These are phyloP conservation scores for Brassica balearica DNA, from an alignment of 441 rosid species.

Conservation along the genomic window DNA sequence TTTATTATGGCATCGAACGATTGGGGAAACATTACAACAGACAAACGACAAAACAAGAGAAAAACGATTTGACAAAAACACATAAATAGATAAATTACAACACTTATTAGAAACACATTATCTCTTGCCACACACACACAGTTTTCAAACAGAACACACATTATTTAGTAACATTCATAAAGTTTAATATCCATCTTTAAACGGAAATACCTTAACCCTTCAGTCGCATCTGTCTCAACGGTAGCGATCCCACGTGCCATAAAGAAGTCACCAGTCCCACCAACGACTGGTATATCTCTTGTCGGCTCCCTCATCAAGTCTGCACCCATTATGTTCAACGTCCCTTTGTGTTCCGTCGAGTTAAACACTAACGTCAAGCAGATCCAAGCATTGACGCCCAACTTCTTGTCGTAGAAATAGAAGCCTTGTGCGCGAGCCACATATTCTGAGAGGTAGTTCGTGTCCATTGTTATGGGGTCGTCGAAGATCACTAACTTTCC, in stretches of 20 bases:
- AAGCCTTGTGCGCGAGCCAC: constrained; percentile 87
- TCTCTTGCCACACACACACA: constrained; percentile 16
- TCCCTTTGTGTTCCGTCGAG: constrained; percentile 66
- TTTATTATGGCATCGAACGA: too few species aligned
- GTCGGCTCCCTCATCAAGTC: constrained; percentile 81
- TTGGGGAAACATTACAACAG: too few species aligned
- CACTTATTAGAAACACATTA: constrained; percentile 12
- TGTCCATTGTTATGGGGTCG: constrained; percentile 76
- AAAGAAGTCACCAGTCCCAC: constrained; percentile 87
- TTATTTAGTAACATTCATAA: constrained; percentile 69
- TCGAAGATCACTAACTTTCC: constrained; percentile 77
- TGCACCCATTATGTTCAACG: constrained; percentile 75
- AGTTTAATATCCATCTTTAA: constrained; percentile 71
- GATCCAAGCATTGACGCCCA: constrained; percentile 72
- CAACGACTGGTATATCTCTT: constrained; percentile 77
- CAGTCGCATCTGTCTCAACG: constrained; percentile 70
- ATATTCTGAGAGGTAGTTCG: constrained; percentile 62
- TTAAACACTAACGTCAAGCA: constrained; percentile 72
- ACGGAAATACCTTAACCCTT: constrained; percentile 76
- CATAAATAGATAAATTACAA: not conserved
- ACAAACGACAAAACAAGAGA: too few species aligned
- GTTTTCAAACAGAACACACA: constrained; percentile 5
- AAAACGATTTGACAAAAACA: too few species aligned
- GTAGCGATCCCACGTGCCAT: constrained; percentile 88
- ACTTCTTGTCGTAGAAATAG: constrained; percentile 73